Base-by-base conservation (phyloP, 768 basidiomycete species). In the Thelephora ganbajun region DNA sequence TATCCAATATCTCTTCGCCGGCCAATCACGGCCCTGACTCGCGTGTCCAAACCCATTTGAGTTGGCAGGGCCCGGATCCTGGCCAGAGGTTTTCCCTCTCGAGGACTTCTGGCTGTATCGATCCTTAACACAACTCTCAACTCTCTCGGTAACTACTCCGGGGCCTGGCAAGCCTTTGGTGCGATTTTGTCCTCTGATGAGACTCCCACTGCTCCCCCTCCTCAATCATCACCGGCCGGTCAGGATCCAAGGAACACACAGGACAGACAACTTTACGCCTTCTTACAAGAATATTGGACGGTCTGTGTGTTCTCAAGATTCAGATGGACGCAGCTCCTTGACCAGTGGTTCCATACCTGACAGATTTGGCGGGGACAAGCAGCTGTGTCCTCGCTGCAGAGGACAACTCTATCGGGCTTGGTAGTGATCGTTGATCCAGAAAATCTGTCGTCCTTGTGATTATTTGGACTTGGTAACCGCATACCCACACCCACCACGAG, bases 211-310 rank as follows among this genome's bases (percentile, higher is more conserved):
- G 61, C 9, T 50, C 48, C 7, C 68, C 70, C 42, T 67, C 65
- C 44, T 85, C 73, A 63, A 90, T 74, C 68, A 84, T 73, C 12
- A 76, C 61, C 0, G 87, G 87, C 20, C 69, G 67, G 18, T 69
- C 61, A 2, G 67, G 55, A 47, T 84, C 66, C 3, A 58, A 48
- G 7, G 86, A 87, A 55, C 87, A 91, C 9, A 70, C 59, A 2
- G 69, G 56, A 59, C 87, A 91, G 3, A 76, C 63, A 5, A 71
- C 57, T 53, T 79, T 80, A 48, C 67, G 73, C 44, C 77, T 72
- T 1, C 76, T 75, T 41, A 64, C 59, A 3, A 88, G 62, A 14
- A 76, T 64, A 2, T 70, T 69, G 1, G 63, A 61, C 2, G 85
- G 83, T 52, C 86, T 90, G 48, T 18, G 18, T 4, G 26, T 30